A percentile compares a stretch with the other conserved stretches of the same genome.
Conservation (phyloP, 106 monocot species). For the Xerophyta viscosa region DNA sequence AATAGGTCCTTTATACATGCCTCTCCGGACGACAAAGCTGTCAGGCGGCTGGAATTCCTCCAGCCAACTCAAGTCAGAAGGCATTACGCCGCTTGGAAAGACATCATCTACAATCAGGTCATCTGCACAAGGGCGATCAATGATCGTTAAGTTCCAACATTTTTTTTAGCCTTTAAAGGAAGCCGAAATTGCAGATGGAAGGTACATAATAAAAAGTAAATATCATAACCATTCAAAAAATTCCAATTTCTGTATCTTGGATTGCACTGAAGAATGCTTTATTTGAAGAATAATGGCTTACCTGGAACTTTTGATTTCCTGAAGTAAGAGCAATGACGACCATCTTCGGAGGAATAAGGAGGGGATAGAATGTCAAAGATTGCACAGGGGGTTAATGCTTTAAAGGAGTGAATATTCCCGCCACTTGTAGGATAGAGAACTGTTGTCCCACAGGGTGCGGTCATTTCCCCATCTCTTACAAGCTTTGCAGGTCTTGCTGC, state of each 20-base stretch:
- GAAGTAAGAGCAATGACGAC: slow-evolving; percentile 79
- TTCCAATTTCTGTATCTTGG: too few relatives aligned
- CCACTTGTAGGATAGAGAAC: slow-evolving; percentile 61
- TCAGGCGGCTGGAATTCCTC: slow-evolving; percentile 72
- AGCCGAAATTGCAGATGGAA: too few relatives aligned
- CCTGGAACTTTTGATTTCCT: slow-evolving; percentile 34
- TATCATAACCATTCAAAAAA: too few relatives aligned
- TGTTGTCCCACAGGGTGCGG: slow-evolving; percentile 69
- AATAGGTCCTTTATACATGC: slow-evolving; percentile 53
- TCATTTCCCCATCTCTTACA: slow-evolving; percentile 68
- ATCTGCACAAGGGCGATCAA: neutral
- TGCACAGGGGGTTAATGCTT: slow-evolving; percentile 76
- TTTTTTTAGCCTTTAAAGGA: neutral
- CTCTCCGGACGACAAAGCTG: slow-evolving; percentile 66
- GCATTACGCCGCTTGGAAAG: slow-evolving; percentile 17
- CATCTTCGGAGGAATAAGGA: slow-evolving; percentile 79
- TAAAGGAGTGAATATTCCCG: slow-evolving; percentile 81
- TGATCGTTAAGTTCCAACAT: neutral
- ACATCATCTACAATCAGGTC: slow-evolving; percentile 19
- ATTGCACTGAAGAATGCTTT: neutral
- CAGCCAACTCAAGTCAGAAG: slow-evolving; percentile 51
- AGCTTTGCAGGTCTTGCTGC: slow-evolving; percentile 68
- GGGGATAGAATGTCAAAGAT: slow-evolving; percentile 78
- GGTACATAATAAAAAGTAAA: too few relatives aligned
- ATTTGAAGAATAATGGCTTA: slow-evolving; percentile 9